Evolutionary conservation across 75 land plant species (phyloP).

Genomic region (Pseudotsuga menziesii): DNA sequence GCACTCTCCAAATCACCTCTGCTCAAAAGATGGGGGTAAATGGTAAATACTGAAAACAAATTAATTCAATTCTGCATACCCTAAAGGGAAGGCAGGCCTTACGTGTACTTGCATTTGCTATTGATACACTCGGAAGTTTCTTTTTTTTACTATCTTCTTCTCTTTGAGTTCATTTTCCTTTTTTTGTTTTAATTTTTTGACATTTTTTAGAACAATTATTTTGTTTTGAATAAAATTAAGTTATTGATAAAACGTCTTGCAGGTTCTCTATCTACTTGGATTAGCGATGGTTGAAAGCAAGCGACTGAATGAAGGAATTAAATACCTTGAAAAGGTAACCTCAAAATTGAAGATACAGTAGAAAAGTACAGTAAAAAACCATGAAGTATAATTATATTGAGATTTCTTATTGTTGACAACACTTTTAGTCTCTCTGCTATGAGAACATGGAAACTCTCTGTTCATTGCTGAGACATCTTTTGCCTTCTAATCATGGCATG

Average conservation of each 20-base stretch:
- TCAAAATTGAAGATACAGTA: not conserved
- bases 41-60: too few relatives aligned
- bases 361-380: not conserved
- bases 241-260: not conserved
- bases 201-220: too few relatives aligned
- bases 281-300: slow-evolving; percentile 4
- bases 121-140: too few relatives aligned
- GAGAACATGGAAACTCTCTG: not conserved
- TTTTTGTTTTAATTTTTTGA: too few relatives aligned
- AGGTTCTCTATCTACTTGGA: slow-evolving; percentile 4
- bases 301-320: not conserved
- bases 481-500: not conserved
- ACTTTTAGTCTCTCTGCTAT: not conserved
- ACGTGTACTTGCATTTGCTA: too few relatives aligned
- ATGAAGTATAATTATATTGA: not conserved
- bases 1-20: too few relatives aligned
- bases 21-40: too few relatives aligned
- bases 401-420: not conserved
- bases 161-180: too few relatives aligned
- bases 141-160: too few relatives aligned
- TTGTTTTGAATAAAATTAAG: not conserved
- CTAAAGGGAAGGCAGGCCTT: too few relatives aligned
- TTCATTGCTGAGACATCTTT: not conserved
- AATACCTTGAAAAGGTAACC: not conserved
- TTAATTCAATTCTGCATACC: too few relatives aligned